These are phyloP conservation scores for Ceratonia siliqua DNA, from an alignment of 306 rosid species.

Conservation along the genomic window DNA sequence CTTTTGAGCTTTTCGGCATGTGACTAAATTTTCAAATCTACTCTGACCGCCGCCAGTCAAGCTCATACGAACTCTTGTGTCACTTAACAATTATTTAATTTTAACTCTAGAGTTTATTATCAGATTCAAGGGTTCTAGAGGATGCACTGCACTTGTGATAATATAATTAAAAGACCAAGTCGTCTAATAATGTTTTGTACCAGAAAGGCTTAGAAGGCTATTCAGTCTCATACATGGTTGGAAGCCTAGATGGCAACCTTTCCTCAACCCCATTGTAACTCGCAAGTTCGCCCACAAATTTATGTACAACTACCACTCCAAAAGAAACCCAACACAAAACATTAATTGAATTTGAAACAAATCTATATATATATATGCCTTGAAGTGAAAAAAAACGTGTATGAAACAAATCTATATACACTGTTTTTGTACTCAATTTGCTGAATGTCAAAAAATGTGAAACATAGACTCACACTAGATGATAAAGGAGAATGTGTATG, in stretches of 20 bases:
- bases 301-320: too few species aligned
- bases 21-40: constrained; percentile 5
- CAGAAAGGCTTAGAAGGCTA: too few species aligned
- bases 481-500: neutral
- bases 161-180: neutral
- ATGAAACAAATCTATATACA: constrained; percentile 9
- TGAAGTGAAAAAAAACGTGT: neutral
- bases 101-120: neutral
- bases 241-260: too few species aligned
- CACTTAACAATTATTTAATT: neutral
- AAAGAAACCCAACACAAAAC: too few species aligned
- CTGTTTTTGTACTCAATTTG: neutral
- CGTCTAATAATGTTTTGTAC: neutral
- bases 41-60: constrained; percentile 7
- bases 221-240: too few species aligned
- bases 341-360: too few species aligned
- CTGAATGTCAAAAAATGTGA: too few species aligned
- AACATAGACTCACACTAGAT: neutral
- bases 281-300: too few species aligned
- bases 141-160: neutral
- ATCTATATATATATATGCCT: neutral
- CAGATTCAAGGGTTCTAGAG: neutral
- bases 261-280: too few species aligned
- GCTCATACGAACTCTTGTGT: neutral
- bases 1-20: constrained; percentile 25